Evolutionary conservation across 108 stramenopile species (phyloP), one percentile per base, ranked within the genome.

Genomic region (Pseudonitzschia multiseries): DNA sequence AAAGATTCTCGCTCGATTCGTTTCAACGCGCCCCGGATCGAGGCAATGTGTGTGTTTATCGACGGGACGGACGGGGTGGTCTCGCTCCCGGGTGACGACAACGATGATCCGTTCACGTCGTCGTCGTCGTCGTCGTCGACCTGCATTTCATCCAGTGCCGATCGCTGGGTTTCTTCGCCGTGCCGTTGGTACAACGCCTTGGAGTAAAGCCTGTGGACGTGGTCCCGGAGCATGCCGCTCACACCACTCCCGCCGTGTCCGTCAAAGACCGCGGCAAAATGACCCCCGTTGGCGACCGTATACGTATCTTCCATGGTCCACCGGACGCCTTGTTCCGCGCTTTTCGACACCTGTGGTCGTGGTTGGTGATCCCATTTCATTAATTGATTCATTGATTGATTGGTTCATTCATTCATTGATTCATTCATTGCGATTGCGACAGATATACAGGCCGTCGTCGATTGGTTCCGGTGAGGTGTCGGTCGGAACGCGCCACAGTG

Each of bases 181-280:
- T 81, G 73, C 53, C 74, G 82, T 71, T 73, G 56, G 60, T 31
- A 27, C 36, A 88, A 73, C 46, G 85, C 76, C 51, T 84, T 73
- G 29, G 65, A 70, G 46, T 86, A 75, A 33, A 84, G 70, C 12
- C 79, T 69, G 54, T 85, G 84, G 20, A 98, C 61, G 61, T 87
- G 83, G 64, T 94, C 83, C 28, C 85, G 83, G 12, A 92, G 81
- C 70, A 88, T 91, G 33, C 70, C 81, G 48, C 90, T 87, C 12
- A 98, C 96, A 52, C 82, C 89, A 62, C 79, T 82, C 24, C 96
- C 95, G 12, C 98, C 98, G 79, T 99, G 98, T 3, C 98, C 98
- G 75, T 99, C 98, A 76, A 97, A 99, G 24, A 97, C 96, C 61
- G 91, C 98, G 17, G 78, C 82, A 64, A 95, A 87, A 44, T 84